Evolutionary conservation across 176 grass and related monocot species (phyloP).

Genomic region (Poa annua): DNA sequence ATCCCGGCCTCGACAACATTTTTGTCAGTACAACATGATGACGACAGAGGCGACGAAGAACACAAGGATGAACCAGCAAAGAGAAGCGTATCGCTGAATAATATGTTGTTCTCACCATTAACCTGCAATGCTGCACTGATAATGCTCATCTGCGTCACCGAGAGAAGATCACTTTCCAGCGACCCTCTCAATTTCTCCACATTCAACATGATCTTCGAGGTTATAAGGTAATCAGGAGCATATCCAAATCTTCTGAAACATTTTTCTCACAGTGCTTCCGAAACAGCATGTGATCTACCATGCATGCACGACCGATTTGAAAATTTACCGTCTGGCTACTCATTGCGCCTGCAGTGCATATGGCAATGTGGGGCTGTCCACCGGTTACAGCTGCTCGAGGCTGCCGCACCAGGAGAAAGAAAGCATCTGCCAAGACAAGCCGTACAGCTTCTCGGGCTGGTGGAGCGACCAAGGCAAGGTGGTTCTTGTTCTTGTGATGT

Average conservation of each 20-base stretch:
- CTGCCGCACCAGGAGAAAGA: conserved; percentile 41
- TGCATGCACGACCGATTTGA: neutral
- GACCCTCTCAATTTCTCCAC: conserved; percentile 87
- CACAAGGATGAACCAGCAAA: conserved; percentile 12
- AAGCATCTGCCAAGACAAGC: conserved; percentile 48
- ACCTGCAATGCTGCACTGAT: conserved; percentile 29
- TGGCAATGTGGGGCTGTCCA: conserved; percentile 75
- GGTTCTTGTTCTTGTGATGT: conserved; percentile 61
- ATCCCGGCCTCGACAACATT: conserved; percentile 51
- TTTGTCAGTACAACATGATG: conserved; percentile 12
- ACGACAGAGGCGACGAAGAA: neutral
- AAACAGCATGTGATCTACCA: neutral
- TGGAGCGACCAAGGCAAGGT: conserved; percentile 84
- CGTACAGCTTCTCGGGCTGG: conserved; percentile 65
- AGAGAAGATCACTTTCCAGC: conserved; percentile 58
- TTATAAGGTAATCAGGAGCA: conserved; percentile 48
- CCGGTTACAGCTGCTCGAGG: conserved; percentile 65
- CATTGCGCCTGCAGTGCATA: conserved; percentile 44
- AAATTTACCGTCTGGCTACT: neutral
- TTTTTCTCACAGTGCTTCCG: neutral
- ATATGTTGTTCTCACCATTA: conserved; percentile 46
- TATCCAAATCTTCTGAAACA: neutral
- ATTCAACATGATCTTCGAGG: conserved; percentile 75
- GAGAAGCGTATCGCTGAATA: conserved; percentile 2
- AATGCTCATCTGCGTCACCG: conserved; percentile 65